Percentiles rank a stretch among this genome's conserved stretches.
Evolutionary conservation across 108 stramenopile genomes (phyloP).

Genomic region (Stephanodiscus triporus): DNA sequence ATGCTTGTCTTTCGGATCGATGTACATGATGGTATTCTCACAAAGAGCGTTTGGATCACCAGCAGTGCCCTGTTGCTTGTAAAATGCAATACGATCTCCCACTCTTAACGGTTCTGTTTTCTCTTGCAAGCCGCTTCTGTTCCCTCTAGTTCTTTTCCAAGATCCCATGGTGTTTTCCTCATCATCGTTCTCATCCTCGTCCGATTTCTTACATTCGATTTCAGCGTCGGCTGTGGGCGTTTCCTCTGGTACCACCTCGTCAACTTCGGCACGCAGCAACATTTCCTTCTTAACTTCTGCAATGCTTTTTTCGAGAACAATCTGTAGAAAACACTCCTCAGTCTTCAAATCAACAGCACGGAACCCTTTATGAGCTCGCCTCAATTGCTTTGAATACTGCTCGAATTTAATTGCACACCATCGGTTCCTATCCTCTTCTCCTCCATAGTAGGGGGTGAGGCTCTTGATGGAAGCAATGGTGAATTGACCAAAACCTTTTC

Average conservation of each 20-base stretch:
- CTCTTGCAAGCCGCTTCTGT: neutral
- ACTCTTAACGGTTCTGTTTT: neutral
- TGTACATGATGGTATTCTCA: conserved; percentile 1
- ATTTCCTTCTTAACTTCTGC: conserved; percentile 9
- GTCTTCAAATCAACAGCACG: conserved; percentile 15
- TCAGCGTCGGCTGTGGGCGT: neutral
- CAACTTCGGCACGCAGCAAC: conserved; percentile 14
- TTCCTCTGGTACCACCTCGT: conserved; percentile 7
- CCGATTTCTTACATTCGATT: neutral
- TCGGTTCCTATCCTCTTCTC: conserved; percentile 5
- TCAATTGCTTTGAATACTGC: conserved; percentile 22
- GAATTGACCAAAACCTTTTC: neutral
- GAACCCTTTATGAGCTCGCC: conserved; percentile 13
- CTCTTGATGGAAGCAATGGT: neutral
- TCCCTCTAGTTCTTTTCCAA: neutral
- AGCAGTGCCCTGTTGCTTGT: conserved; percentile 4
- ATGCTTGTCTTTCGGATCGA: conserved; percentile 6
- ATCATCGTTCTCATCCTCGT: neutral
- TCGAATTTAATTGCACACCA: conserved; percentile 18
- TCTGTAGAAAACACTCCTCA: conserved; percentile 8
- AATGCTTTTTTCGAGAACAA: conserved; percentile 16
- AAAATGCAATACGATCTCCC: conserved; percentile 5
- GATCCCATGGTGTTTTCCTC: conserved; percentile 1
- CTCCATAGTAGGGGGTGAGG: conserved; percentile 13
- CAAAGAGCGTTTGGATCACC: neutral